Base-by-base conservation (phyloP, 805 yeast genomes). In the Starmerella sirachaensis region DNA sequence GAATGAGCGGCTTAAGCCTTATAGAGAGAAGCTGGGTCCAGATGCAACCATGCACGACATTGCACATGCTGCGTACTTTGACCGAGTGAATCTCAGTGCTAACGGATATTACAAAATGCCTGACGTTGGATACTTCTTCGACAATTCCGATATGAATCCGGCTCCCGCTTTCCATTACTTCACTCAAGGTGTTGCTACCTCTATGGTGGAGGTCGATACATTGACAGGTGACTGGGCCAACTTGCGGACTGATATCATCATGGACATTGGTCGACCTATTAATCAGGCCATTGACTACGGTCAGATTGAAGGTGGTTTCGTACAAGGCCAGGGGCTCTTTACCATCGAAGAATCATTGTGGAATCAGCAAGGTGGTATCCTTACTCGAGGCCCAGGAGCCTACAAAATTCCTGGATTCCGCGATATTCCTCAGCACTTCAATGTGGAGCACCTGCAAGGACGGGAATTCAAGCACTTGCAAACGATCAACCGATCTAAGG, bases 101-200 rank as follows among this genome's bases (percentile, higher is more conserved):
- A 67, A 68, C 30, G 72, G 72, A 5, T 66, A 60, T 47, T 67
- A 66, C 53, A 66, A 66, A 55, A 67, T 69, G 13, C 72, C 72
- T 1, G 70, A 65, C 30, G 63, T 67, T 43, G 70, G 69, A 18
- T 66, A 57, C 39, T 48, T 46, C 16, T 62, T 58, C 49, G 67
- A 66, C 29, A 64, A 55, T 29, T 32, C 39, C 7, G 43, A 44
- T 18, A 61, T 59, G 29, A 51, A 65, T 38, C 69, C 70, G 7
- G 56, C 54, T 29, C 70, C 70, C 7, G 68, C 70, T 4, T 67
- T 67, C 47, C 60, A 60, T 36, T 67, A 67, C 46, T 64, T 48
- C 48, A 67, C 72, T 0, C 71, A 67, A 46, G 71, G 71, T 11
- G 59, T 62, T 3, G 69, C 69, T 0, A 55, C 62, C 13, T 29